Conservation (phyloP, 2,329 filamentous ascomycete species). For the Penicillium sp. region DNA sequence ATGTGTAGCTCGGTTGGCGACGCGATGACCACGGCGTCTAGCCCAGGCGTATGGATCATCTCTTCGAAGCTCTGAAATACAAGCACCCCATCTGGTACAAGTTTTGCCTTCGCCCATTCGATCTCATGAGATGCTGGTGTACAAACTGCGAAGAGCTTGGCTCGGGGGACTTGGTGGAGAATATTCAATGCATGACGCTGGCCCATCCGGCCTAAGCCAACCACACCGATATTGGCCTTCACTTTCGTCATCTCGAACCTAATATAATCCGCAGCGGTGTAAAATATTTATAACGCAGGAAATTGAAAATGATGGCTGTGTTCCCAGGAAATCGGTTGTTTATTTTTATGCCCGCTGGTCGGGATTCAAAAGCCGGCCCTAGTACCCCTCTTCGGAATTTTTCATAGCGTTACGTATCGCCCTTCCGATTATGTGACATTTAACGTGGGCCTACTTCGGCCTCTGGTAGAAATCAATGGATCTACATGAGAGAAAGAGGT, state of each 20-base stretch:
- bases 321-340: too few relatives aligned
- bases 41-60: conserved; percentile 42
- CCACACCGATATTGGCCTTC: conserved; percentile 2
- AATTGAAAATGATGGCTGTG: too few relatives aligned
- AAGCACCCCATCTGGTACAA: conserved; percentile 35
- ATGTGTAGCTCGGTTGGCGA: conserved; percentile 49
- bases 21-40: conserved; percentile 48
- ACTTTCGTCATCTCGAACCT: not conserved
- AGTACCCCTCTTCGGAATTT: too few relatives aligned
- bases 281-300: too few relatives aligned
- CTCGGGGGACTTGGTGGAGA: conserved; percentile 38
- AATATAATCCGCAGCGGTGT: too few relatives aligned
- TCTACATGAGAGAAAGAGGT: too few relatives aligned
- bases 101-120: conserved; percentile 41
- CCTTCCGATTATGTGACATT: too few relatives aligned
- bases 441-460: too few relatives aligned
- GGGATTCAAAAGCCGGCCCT: too few relatives aligned
- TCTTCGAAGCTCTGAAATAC: conserved; percentile 46
- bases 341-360: too few relatives aligned
- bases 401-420: too few relatives aligned
- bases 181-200: conserved; percentile 42
- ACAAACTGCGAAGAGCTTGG: conserved; percentile 42
- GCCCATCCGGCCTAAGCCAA: conserved; percentile 19
- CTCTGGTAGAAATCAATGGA: too few relatives aligned
- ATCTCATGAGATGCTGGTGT: conserved; percentile 38